Conservation (phyloP, 108 stramenopile species). For the Aureococcus anophagefferens region DNA sequence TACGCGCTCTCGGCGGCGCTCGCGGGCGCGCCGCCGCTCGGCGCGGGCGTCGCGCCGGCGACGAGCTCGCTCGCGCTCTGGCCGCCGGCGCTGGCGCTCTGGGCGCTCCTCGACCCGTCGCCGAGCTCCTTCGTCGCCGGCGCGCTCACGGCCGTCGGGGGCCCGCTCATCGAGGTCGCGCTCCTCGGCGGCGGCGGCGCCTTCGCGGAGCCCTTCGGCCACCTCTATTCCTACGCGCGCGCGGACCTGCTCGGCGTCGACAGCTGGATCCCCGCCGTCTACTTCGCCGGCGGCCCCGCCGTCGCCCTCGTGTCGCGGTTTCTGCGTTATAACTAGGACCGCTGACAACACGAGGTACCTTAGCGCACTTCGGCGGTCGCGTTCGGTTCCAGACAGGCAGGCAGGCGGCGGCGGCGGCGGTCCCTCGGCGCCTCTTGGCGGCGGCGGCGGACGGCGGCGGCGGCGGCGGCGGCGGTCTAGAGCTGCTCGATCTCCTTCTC, state of each 20-base stretch:
- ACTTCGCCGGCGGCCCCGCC: constrained; percentile 9
- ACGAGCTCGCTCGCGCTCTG: not conserved
- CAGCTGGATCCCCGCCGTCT: constrained; percentile 4
- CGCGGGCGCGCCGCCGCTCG: too few species aligned
- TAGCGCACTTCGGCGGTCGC: too few species aligned
- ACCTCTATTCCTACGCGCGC: not conserved
- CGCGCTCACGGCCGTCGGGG: not conserved
- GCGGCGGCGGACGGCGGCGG: too few species aligned
- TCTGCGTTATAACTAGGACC: too few species aligned
- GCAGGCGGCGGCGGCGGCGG: too few species aligned
- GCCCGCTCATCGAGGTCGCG: not conserved
- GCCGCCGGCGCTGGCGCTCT: not conserved
- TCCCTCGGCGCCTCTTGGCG: too few species aligned
- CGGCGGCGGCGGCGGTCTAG: too few species aligned
- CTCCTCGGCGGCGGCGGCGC: not conserved
- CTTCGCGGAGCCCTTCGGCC: not conserved
- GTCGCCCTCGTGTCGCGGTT: not conserved
- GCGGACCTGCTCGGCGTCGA: constrained; percentile 4
- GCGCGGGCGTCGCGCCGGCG: not conserved
- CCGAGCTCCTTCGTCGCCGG: not conserved
- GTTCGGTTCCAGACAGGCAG: too few species aligned
- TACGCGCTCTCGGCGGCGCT: not conserved
- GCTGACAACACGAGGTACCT: too few species aligned
- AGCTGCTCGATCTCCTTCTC: too few species aligned
- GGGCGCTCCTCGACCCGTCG: not conserved